Base-by-base conservation (phyloP, 1,139 yeast genomes). In the Cylindricascospora bacillispora region DNA sequence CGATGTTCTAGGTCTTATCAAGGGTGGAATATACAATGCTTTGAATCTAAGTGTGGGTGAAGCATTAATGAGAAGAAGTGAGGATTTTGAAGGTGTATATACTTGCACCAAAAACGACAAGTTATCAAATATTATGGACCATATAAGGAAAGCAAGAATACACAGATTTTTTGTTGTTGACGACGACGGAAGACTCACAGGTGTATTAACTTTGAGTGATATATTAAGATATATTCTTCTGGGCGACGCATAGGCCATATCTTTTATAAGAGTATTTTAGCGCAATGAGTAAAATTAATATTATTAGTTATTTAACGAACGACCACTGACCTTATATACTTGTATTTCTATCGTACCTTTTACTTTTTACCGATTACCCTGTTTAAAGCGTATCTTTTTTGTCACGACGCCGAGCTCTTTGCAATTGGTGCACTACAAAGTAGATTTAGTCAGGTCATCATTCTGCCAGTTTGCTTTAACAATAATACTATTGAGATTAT, bases 1-100 rank as follows among this genome's bases (percentile, higher is more conserved):
- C 25, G 99, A 92, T 56, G 93, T 89, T 5, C 65, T 92, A 44
- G 83, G 94, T 1, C 63, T 92, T 45, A 86, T 89, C 35, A 89
- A 86, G 55, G 95, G 95, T 24, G 97, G 97, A 2, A 77, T 83
- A 50, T 85, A 86, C 50, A 82, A 86, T 24, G 98, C 89, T 55
- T 63, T 89, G 40, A 81, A 86, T 27, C 63, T 92, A 42, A 79
- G 92, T 35, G 95, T 92, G 6, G 99, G 98, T 3, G 97, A 89
- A 54, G 98, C 98, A 0, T 65, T 92, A 34, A 73, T 89, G 72
- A 72, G 94, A 54, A 71, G 98, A 50, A 78, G 94, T 6, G 95
- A 86, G 45, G 97, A 89, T 53, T 92, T 89, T 49, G 98, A 89
- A 56, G 98, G 99, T 35, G 98, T 92, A 11, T 86, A 86, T 56